phyloP scores from a whole-genome alignment of 441 rosid genomes.

The Adansonia grandidieri region DNA sequence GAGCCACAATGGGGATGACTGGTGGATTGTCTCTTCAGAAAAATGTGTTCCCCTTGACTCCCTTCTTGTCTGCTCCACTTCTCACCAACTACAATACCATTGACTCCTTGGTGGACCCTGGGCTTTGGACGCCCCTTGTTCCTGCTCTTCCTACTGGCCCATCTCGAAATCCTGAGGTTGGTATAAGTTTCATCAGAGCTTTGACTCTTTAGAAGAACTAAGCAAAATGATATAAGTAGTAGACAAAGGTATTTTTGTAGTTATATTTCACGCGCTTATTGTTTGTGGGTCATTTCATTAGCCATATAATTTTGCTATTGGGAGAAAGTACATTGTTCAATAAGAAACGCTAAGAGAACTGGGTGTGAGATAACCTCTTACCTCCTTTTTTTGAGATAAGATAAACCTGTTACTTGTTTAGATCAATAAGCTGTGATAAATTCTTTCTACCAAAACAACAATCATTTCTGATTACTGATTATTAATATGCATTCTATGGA shows the following conservation, averaged over 20 bases:
- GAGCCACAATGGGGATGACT: slow-evolving; percentile 55
- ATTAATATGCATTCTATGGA: background rate
- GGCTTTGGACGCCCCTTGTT: slow-evolving; percentile 80
- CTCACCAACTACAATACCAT: slow-evolving; percentile 72
- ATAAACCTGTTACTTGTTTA: background rate
- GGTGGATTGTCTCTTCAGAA: slow-evolving; percentile 76
- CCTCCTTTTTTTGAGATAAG: background rate
- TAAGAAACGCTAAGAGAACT: background rate
- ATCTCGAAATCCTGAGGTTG: slow-evolving; percentile 72
- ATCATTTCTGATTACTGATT: background rate
- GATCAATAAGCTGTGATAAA: background rate
- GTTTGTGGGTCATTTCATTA: background rate
- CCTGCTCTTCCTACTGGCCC: slow-evolving; percentile 75
- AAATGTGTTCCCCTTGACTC: slow-evolving; percentile 70
- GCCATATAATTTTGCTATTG: slow-evolving; percentile 9
- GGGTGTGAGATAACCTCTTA: background rate
- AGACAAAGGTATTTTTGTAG: background rate
- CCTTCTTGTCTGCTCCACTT: slow-evolving; percentile 85
- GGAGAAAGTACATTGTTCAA: background rate
- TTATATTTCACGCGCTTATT: background rate
- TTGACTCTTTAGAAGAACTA: slow-evolving; percentile 17
- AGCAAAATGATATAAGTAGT: slow-evolving; percentile 7
- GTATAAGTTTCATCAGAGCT: slow-evolving; percentile 30
- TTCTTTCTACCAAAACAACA: background rate
- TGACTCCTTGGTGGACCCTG: slow-evolving; percentile 79